Percentiles rank a stretch among this genome's conserved stretches.
Conservation (phyloP, 352 stramenopile species). For the Discostella stelligera region DNA sequence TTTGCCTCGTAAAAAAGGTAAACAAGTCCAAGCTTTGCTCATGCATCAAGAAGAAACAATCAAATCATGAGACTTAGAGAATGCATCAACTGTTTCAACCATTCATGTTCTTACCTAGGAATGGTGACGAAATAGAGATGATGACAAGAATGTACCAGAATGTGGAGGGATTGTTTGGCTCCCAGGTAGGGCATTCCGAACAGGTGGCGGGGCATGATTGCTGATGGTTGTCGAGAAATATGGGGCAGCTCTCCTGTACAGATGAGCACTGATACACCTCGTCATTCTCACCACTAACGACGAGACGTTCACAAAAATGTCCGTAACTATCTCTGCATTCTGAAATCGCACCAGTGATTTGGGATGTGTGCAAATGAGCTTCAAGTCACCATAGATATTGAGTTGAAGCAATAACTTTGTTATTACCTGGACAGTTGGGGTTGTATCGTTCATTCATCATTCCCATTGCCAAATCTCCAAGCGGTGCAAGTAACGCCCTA, state of each 20-base stretch:
- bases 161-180: slow-evolving; percentile 33
- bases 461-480: slow-evolving; percentile 26
- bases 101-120: too few species aligned
- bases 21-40: slow-evolving; percentile 18
- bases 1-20: slow-evolving; percentile 32
- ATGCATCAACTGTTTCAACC: too few species aligned
- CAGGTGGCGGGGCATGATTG: slow-evolving; percentile 27
- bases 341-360: too few species aligned
- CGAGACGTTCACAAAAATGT: slow-evolving; percentile 30
- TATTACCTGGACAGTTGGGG: slow-evolving; percentile 32
- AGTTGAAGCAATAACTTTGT: too few species aligned
- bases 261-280: slow-evolving; percentile 14
- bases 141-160: slow-evolving; percentile 45
- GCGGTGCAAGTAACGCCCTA: slow-evolving; percentile 28
- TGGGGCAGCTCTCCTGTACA: slow-evolving; percentile 22
- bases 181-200: slow-evolving; percentile 32
- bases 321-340: slow-evolving; percentile 36
- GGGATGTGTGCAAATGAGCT: too few species aligned
- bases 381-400: too few species aligned
- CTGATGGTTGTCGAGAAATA: slow-evolving; percentile 14
- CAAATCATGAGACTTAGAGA: too few species aligned
- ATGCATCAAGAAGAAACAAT: too few species aligned
- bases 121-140: slow-evolving; percentile 26
- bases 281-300: background rate
- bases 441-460: slow-evolving; percentile 39